Conservation (phyloP, 352 stramenopile species). For the Pythium pyrilobum region DNA sequence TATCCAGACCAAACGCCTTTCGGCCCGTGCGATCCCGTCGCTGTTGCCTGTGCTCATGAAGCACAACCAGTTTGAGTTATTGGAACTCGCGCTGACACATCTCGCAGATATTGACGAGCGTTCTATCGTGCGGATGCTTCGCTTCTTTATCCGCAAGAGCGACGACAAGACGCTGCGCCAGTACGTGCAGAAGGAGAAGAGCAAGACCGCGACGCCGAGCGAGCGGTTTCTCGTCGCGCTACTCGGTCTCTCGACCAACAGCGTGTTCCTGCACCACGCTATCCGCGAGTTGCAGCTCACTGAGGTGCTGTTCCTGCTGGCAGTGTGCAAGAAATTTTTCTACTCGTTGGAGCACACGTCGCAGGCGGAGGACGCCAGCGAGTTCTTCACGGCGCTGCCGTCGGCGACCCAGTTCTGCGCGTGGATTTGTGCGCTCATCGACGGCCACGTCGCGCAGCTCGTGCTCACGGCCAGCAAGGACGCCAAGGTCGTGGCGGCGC, state of each 20-base stretch:
- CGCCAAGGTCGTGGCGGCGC: constrained; percentile 24
- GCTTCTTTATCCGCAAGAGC: constrained; percentile 71
- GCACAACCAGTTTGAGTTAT: constrained; percentile 55
- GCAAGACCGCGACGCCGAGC: constrained; percentile 23
- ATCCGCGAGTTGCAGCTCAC: constrained; percentile 62
- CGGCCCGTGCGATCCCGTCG: constrained; percentile 49
- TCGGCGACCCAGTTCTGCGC: constrained; percentile 43
- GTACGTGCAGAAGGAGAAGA: constrained; percentile 29
- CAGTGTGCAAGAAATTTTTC: constrained; percentile 68
- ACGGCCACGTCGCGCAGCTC: constrained; percentile 63
- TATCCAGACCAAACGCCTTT: constrained; percentile 54
- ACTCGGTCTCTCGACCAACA: constrained; percentile 55
- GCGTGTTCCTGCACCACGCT: constrained; percentile 73
- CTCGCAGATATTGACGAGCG: constrained; percentile 77
- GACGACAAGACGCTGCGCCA: constrained; percentile 27
- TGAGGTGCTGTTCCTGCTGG: constrained; percentile 64
- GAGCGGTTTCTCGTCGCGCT: constrained; percentile 57
- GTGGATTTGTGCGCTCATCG: constrained; percentile 73
- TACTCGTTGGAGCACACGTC: constrained; percentile 31
- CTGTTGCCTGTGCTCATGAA: constrained; percentile 62
- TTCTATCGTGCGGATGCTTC: constrained; percentile 58
- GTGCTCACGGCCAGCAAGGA: constrained; percentile 56
- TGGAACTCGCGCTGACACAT: constrained; percentile 57
- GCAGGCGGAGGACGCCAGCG: constrained; percentile 9
- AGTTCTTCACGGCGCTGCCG: constrained; percentile 26